Evolutionary conservation across 2,329 filamentous ascomycete species (phyloP).

Genomic region (Aspergillus ustus): DNA sequence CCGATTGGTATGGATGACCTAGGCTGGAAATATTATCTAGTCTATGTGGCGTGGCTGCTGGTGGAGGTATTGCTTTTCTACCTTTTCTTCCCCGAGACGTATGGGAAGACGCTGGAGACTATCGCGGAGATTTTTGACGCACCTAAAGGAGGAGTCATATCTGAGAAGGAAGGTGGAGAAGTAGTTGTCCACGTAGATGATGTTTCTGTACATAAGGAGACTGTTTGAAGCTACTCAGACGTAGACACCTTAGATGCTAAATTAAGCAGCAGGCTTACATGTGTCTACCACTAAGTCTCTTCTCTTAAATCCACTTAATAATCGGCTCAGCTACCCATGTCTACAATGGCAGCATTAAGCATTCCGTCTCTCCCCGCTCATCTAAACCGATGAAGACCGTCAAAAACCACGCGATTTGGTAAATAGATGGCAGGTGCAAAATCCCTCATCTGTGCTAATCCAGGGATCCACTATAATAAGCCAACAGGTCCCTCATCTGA

Average conservation of each 20-base stretch:
- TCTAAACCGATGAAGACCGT: background rate
- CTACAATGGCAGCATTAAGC: background rate
- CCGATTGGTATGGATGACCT: background rate
- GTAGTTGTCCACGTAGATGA: background rate
- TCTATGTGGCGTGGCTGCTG: background rate
- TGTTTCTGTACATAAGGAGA: conserved; percentile 1
- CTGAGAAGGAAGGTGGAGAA: background rate
- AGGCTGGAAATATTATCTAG: conserved; percentile 1
- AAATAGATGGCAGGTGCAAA: background rate
- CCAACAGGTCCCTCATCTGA: background rate
- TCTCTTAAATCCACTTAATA: background rate
- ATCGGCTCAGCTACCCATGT: too few species aligned
- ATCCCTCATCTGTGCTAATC: background rate
- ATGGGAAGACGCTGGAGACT: background rate
- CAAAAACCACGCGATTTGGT: background rate
- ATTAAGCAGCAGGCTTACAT: too few species aligned
- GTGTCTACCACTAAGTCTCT: too few species aligned
- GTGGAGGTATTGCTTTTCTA: background rate
- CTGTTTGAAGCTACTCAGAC: background rate
- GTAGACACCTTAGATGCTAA: background rate
- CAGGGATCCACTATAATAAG: background rate
- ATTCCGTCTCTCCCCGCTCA: background rate
- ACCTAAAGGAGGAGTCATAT: background rate
- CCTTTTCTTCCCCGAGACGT: background rate
- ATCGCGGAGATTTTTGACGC: background rate